Conservation (phyloP, 768 basidiomycete genomes). For the Xerocomus brunneocitrinus region DNA sequence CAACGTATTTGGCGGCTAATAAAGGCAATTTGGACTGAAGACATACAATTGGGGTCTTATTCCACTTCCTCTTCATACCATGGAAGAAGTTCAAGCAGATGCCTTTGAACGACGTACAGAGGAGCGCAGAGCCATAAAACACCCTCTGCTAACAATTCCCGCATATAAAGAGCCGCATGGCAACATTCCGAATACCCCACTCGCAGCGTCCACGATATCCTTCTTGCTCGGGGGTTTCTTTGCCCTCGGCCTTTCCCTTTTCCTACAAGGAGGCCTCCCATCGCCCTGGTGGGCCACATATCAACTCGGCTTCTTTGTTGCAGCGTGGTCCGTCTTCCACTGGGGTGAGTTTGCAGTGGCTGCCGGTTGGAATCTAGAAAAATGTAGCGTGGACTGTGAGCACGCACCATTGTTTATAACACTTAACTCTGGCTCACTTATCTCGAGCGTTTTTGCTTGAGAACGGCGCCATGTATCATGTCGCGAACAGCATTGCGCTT, state of each 20-base stretch:
- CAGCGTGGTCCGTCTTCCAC: conserved; percentile 85
- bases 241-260: conserved; percentile 50
- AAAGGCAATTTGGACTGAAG: conserved; percentile 8
- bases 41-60: neutral
- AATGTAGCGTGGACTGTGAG: conserved; percentile 91
- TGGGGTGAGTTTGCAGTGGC: conserved; percentile 94
- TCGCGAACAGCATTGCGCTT: conserved; percentile 76
- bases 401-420: conserved; percentile 10
- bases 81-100: conserved; percentile 32
- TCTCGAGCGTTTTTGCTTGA: conserved; percentile 84
- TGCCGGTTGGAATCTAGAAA: conserved; percentile 91
- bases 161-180: conserved; percentile 37
- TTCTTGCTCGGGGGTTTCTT: conserved; percentile 81
- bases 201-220: conserved; percentile 71
- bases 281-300: conserved; percentile 61
- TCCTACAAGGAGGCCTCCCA: conserved; percentile 42
- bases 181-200: conserved; percentile 84
- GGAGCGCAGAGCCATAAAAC: conserved; percentile 34
- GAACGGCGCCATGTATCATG: conserved; percentile 81
- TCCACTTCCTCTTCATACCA: conserved; percentile 5
- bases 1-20: conserved; percentile 6
- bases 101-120: conserved; percentile 41
- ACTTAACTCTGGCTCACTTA: conserved; percentile 1
- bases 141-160: conserved; percentile 57
- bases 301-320: conserved; percentile 79